These are phyloP conservation scores for Botrytis paeoniae DNA, from an alignment of 2,329 filamentous ascomycete genomes.

Conservation along the genomic window DNA sequence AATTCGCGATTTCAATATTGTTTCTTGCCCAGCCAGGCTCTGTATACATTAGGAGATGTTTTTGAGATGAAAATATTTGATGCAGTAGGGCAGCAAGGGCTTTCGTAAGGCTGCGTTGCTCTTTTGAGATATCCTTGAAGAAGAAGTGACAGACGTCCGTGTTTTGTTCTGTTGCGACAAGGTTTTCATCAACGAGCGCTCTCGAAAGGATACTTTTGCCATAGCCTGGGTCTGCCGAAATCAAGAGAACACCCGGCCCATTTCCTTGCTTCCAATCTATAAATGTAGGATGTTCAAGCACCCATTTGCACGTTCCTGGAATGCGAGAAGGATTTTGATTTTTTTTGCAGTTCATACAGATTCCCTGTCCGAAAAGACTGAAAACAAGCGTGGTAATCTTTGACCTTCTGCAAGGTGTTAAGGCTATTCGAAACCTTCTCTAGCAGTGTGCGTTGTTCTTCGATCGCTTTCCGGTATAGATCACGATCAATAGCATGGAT, in stretches of 20 bases:
- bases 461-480: neutral
- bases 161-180: neutral
- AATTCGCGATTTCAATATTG: neutral
- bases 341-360: neutral
- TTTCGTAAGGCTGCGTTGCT: neutral
- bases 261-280: neutral
- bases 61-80: conserved; percentile 4
- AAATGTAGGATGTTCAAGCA: neutral
- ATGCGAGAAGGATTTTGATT: neutral
- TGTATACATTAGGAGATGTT: neutral
- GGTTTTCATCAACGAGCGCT: neutral
- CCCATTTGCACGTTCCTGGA: neutral
- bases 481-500: neutral
- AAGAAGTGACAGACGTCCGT: conserved; percentile 5
- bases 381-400: neutral
- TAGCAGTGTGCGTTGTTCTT: neutral
- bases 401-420: neutral
- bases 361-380: neutral
- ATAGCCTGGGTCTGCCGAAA: neutral
- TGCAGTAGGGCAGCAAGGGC: neutral
- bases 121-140: neutral
- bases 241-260: neutral
- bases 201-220: neutral
- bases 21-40: neutral
- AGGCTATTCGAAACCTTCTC: fast-evolving